phyloP scores from a whole-genome alignment of 179 eudicot genomes.

The Spinacia oleracea region DNA sequence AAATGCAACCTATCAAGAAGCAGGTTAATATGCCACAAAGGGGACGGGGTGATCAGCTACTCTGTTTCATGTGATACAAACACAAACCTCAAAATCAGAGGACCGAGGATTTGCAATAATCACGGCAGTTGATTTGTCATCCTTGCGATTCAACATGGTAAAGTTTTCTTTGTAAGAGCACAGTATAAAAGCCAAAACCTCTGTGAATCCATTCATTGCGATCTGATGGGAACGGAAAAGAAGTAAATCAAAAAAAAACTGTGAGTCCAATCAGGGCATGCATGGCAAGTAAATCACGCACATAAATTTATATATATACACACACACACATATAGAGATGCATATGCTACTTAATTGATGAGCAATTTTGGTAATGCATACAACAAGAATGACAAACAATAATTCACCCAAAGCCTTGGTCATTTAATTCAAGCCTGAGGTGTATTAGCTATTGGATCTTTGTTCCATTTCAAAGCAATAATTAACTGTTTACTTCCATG shows the following conservation, averaged over 20 bases:
- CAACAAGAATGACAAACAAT: not conserved
- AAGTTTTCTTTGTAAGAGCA: slow-evolving; percentile 87
- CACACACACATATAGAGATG: no score
- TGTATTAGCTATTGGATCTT: not conserved
- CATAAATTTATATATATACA: not conserved
- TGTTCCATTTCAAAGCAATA: not conserved
- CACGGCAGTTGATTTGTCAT: slow-evolving; percentile 77
- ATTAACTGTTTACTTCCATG: not conserved
- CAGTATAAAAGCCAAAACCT: slow-evolving; percentile 80
- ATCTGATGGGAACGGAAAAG: slow-evolving; percentile 41
- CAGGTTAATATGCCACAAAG: not conserved
- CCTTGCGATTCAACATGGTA: slow-evolving; percentile 72
- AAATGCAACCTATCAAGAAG: not conserved
- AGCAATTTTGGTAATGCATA: not conserved
- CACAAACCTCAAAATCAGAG: slow-evolving; percentile 94
- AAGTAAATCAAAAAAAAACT: slow-evolving; percentile 5
- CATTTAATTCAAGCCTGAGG: not conserved
- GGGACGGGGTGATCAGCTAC: not conserved
- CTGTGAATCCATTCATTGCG: slow-evolving; percentile 86
- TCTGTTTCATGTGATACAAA: slow-evolving; percentile 3
- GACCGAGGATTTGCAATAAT: slow-evolving; percentile 89
- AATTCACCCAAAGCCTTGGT: not conserved
- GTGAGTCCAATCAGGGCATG: not conserved
- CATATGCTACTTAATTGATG: not conserved
- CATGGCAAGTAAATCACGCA: not conserved